Percentiles rank a stretch among this genome's conserved stretches.
These are phyloP conservation scores for Laguncularia racemosa DNA, from an alignment of 345 rosid species.

Conservation along the genomic window DNA sequence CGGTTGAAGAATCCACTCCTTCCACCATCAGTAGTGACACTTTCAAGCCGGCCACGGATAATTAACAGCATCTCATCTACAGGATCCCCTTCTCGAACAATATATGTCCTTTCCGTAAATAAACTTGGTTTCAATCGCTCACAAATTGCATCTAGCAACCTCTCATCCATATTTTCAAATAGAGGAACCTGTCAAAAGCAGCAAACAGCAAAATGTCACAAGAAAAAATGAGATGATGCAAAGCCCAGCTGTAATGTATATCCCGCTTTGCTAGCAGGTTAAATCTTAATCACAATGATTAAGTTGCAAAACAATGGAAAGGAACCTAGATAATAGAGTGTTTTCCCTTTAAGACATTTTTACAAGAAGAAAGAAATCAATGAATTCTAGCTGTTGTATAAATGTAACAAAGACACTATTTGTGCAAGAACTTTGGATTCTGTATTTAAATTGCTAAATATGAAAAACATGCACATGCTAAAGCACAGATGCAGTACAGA, in stretches of 20 bases:
- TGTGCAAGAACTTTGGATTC: too few relatives aligned
- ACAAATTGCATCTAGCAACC: conserved; percentile 90
- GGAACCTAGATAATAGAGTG: too few relatives aligned
- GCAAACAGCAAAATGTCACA: background rate
- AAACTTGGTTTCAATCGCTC: conserved; percentile 86
- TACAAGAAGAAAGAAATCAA: background rate
- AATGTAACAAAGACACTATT: too few relatives aligned
- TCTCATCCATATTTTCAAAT: conserved; percentile 92
- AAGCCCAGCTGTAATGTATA: too few relatives aligned
- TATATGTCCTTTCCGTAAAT: conserved; percentile 64
- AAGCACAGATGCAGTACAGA: background rate
- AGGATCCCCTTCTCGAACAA: conserved; percentile 95
- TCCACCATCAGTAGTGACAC: conserved; percentile 93
- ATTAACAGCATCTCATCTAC: conserved; percentile 97
- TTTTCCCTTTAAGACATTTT: too few relatives aligned
- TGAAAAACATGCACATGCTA: too few relatives aligned
- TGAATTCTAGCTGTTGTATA: background rate
- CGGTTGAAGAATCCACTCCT: conserved; percentile 93
- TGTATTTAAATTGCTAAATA: too few relatives aligned
- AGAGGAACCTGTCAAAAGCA: conserved; percentile 58
- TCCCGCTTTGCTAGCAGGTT: too few relatives aligned
- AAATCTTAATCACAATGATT: too few relatives aligned
- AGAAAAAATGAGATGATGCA: background rate
- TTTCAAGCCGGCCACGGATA: conserved; percentile 92
- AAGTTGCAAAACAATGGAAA: too few relatives aligned